Base-by-base conservation (phyloP, 305 asterid genomes). In the Caryopteris hybrid region DNA sequence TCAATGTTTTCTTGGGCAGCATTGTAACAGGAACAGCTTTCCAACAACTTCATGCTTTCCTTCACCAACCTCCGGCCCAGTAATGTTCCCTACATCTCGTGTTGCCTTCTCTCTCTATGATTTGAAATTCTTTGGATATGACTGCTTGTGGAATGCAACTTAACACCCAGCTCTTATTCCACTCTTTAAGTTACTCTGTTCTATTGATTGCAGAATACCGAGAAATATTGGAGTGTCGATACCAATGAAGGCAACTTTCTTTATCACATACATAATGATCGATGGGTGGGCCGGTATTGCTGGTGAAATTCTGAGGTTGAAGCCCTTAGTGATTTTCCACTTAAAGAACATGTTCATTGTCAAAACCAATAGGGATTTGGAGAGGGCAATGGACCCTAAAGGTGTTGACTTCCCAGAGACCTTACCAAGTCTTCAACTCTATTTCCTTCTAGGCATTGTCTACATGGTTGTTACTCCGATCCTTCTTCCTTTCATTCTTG, bases 271-370 rank as follows among this genome's bases (percentile, higher is more conserved):
- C 76, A 86, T 90, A 76, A 90, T 92, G 98, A 82, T 90, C 8
- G 99, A 93, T 67, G 99, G 99, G 52, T 93, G 97, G 99, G 97
- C 99, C 6, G 97, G 88, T 66, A 82, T 94, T 29, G 97, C 99
- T 20, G 66, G 88, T 66, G 99, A 94, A 73, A 91, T 94, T 70
- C 95, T 94, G 64, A 83, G 96, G 45, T 68, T 94, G 72, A 91
- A 87, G 68, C 86, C 82, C n/a, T 70, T 93, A 39, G 91, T 88
- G 27, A 87, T 88, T 67, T 93, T 83, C 81, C 96, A 93, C 75
- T 80, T 93, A 6, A 93, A 91, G 79, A 88, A 86, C 81, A 79
- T 88, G 82, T 87, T 93, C 79, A 59, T 93, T 25, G 97, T 93
- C 16, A 93, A 91, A 82, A 93, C 97, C 3, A 90, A 84, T 76